A percentile compares a stretch with the other conserved stretches of the same genome.
These are phyloP conservation scores for Magnaporthiopsis incrustans DNA, from an alignment of 2,329 filamentous ascomycete species.

Conservation along the genomic window DNA sequence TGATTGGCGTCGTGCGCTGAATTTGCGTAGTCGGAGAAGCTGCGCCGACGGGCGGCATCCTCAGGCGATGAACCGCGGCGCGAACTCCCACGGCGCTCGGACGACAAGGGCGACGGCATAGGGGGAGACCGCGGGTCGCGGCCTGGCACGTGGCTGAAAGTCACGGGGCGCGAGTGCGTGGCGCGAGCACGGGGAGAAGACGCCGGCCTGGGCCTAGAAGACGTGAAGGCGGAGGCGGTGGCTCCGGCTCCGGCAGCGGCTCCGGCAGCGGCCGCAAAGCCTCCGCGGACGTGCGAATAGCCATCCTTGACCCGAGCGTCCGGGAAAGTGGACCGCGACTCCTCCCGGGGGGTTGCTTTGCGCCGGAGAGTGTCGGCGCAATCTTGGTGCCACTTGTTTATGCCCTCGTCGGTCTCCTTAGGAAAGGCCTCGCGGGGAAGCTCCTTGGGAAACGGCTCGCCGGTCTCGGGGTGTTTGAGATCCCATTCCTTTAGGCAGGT, in stretches of 20 bases:
- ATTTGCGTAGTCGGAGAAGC: constrained; percentile 42
- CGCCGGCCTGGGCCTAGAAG: not conserved
- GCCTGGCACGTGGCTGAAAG: constrained; percentile 29
- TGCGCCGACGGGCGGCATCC: constrained; percentile 35
- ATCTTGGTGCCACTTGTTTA: constrained; percentile 76
- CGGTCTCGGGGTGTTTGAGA: constrained; percentile 66
- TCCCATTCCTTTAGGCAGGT: constrained; percentile 71
- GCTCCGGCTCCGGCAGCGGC: not conserved
- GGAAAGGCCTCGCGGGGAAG: constrained; percentile 61
- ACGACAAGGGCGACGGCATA: constrained; percentile 12
- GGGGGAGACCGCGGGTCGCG: constrained; percentile 1
- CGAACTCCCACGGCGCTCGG: constrained; percentile 17
- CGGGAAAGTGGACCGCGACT: constrained; percentile 15
- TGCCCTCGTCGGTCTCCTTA: constrained; percentile 62
- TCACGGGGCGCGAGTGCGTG: constrained; percentile 20
- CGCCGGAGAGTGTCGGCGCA: constrained; percentile 64
- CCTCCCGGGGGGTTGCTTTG: constrained; percentile 40
- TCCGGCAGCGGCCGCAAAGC: constrained; percentile 8
- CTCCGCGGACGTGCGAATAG: constrained; percentile 22
- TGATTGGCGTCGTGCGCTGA: constrained; percentile 7
- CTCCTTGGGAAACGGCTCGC: constrained; percentile 55
- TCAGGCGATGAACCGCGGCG: constrained; percentile 29
- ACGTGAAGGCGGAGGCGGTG: constrained; percentile 7
- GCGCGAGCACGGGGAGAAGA: constrained; percentile 4
- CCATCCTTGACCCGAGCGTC: constrained; percentile 20